Evolutionary conservation across 2,329 filamentous ascomycete species (phyloP).

Genomic region (Monosporascus sp.): DNA sequence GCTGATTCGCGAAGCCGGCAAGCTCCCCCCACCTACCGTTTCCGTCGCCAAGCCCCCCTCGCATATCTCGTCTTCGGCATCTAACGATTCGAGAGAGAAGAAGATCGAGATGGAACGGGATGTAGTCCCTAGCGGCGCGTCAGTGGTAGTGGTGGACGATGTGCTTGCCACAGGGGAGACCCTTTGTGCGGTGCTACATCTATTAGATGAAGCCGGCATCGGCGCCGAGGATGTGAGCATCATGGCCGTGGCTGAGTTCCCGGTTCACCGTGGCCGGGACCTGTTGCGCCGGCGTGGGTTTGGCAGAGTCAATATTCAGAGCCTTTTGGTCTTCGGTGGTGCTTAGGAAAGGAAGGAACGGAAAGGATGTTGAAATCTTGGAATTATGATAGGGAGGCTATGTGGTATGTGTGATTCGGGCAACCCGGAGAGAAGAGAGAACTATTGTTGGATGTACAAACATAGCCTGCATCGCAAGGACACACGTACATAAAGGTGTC

Average conservation of each 20-base stretch:
- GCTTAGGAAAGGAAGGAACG: conserved; percentile 21
- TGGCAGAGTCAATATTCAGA: conserved; percentile 44
- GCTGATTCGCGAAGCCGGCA: conserved; percentile 50
- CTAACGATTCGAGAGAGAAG: conserved; percentile 21
- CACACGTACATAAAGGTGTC: too few species aligned
- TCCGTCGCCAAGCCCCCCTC: conserved; percentile 43
- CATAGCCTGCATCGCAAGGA: too few species aligned
- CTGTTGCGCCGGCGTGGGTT: conserved; percentile 42
- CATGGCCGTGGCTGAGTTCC: conserved; percentile 55
- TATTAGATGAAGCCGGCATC: conserved; percentile 41
- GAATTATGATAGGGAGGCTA: too few species aligned
- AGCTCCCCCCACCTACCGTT: conserved; percentile 52
- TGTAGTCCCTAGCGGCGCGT: conserved; percentile 32
- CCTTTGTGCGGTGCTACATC: conserved; percentile 44
- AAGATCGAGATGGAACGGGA: conserved; percentile 45
- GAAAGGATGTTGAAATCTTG: too few species aligned
- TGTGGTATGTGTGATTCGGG: too few species aligned
- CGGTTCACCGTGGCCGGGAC: conserved; percentile 45
- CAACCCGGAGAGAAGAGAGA: too few species aligned
- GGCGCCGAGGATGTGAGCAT: conserved; percentile 35
- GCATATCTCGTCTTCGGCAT: conserved; percentile 45
- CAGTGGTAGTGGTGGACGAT: conserved; percentile 55
- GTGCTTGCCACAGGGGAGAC: conserved; percentile 53
- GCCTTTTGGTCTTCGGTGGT: conserved; percentile 47
- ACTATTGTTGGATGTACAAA: too few species aligned